These are phyloP conservation scores for Boletus barrowsii DNA, from an alignment of 768 basidiomycete genomes.

Conservation along the genomic window DNA sequence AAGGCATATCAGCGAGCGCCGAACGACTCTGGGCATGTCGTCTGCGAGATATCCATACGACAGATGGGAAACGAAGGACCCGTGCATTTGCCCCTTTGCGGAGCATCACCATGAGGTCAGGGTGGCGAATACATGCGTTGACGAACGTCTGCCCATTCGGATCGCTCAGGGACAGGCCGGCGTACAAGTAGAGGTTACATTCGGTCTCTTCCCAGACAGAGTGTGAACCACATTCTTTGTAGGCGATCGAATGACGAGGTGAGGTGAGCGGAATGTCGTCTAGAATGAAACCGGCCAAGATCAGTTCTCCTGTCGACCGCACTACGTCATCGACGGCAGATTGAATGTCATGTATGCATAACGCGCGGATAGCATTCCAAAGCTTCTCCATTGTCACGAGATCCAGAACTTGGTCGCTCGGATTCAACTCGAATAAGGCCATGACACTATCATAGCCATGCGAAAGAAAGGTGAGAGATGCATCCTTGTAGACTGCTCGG, in stretches of 20 bases:
- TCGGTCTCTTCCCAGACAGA: constrained; percentile 29
- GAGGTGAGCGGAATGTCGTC: constrained; percentile 21
- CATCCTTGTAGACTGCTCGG: constrained; percentile 36
- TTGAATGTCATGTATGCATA: constrained; percentile 31
- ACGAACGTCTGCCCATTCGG: constrained; percentile 29
- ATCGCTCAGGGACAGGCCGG: constrained; percentile 27
- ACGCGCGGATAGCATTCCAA: constrained; percentile 27
- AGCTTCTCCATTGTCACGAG: constrained; percentile 32
- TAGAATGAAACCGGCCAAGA: constrained; percentile 32
- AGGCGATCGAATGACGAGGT: constrained; percentile 23
- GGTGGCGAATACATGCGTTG: constrained; percentile 30
- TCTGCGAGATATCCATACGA: constrained; percentile 29
- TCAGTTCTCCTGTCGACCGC: constrained; percentile 26
- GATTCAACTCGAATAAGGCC: constrained; percentile 20
- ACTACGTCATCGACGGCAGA: constrained; percentile 32
- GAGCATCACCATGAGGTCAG: constrained; percentile 31
- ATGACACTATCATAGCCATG: constrained; percentile 32
- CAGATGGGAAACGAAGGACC: constrained; percentile 23
- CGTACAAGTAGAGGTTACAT: constrained; percentile 26
- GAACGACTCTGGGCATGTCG: constrained; percentile 27
- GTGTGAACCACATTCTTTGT: constrained; percentile 7
- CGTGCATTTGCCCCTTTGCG: constrained; percentile 29
- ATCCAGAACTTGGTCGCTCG: constrained; percentile 27
- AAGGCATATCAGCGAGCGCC: constrained; percentile 20
- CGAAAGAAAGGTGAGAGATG: constrained; percentile 36